phyloP scores from a whole-genome alignment of 257 asterid genomes.

The Solanum commersonii region DNA sequence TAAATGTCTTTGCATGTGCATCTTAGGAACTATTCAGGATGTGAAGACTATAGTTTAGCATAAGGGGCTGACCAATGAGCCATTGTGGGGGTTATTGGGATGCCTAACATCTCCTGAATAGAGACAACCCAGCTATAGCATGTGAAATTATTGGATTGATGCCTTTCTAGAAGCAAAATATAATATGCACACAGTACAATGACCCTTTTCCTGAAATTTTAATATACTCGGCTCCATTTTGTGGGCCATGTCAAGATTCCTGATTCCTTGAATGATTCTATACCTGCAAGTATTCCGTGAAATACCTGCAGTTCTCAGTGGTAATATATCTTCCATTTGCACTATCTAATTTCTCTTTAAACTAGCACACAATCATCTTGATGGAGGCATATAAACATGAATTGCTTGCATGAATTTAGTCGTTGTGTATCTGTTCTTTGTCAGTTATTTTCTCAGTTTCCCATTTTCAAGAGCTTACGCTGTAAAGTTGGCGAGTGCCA shows the following conservation, averaged over 20 bases:
- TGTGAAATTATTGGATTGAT: background rate
- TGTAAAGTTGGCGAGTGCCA: conserved; percentile 53
- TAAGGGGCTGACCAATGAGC: background rate
- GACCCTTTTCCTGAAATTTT: background rate
- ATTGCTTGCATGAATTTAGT: background rate
- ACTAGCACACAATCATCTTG: background rate
- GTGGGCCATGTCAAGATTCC: background rate
- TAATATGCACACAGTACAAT: background rate
- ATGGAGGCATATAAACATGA: background rate
- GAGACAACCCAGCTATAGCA: background rate
- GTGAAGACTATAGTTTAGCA: background rate
- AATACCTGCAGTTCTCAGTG: background rate
- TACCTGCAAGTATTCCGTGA: background rate
- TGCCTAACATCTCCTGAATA: background rate
- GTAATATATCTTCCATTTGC: background rate
- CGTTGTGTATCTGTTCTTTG: background rate
- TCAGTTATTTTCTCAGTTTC: background rate
- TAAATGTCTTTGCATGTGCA: background rate
- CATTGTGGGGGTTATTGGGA: background rate
- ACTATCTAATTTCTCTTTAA: background rate
- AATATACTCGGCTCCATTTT: background rate
- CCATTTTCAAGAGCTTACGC: conserved; percentile 18
- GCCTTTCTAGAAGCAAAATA: background rate
- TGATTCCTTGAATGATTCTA: background rate
- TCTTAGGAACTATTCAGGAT: background rate